Percentiles rank a stretch among this genome's conserved stretches.
phyloP scores from a whole-genome alignment of 192 early-diverging fungal species.

The Backusella circina region DNA sequence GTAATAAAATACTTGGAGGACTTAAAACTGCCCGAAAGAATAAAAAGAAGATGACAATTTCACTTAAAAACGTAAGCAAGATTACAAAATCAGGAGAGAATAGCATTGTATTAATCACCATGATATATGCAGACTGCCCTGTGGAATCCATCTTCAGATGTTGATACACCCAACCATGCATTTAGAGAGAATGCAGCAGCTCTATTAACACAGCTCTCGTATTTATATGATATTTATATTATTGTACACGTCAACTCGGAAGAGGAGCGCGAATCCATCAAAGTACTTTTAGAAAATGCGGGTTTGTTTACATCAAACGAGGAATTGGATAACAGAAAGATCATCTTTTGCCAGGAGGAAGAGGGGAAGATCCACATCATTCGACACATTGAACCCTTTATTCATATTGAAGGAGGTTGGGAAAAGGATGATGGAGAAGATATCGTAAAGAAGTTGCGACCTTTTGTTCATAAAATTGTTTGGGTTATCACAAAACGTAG shows the following conservation, averaged over 20 bases:
- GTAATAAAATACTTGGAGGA: slow-evolving; percentile 23
- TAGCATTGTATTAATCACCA: background rate
- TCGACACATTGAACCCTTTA: slow-evolving; percentile 57
- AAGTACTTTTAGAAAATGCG: slow-evolving; percentile 40
- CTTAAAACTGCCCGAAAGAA: slow-evolving; percentile 21
- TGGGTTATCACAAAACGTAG: slow-evolving; percentile 32
- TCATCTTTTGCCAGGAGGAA: slow-evolving; percentile 69
- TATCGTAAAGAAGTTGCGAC: slow-evolving; percentile 23
- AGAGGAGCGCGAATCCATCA: slow-evolving; percentile 54
- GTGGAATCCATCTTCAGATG: slow-evolving; percentile 76
- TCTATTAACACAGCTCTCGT: slow-evolving; percentile 49
- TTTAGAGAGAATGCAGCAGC: slow-evolving; percentile 58
- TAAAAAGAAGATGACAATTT: slow-evolving; percentile 54
- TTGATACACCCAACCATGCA: slow-evolving; percentile 63
- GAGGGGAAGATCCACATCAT: slow-evolving; percentile 68
- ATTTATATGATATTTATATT: slow-evolving; percentile 51
- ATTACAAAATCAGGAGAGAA: background rate
- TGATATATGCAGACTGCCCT: slow-evolving; percentile 53
- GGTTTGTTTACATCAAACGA: background rate
- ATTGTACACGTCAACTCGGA: slow-evolving; percentile 52
- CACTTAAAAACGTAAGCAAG: slow-evolving; percentile 53
- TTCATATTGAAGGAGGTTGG: slow-evolving; percentile 64
- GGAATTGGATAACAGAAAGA: slow-evolving; percentile 56
- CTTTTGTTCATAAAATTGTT: slow-evolving; percentile 25
- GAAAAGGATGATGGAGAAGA: slow-evolving; percentile 39